Percentiles rank a stretch among this genome's conserved stretches.
Conservation (phyloP, 768 basidiomycete species). For the Russula abietina region DNA sequence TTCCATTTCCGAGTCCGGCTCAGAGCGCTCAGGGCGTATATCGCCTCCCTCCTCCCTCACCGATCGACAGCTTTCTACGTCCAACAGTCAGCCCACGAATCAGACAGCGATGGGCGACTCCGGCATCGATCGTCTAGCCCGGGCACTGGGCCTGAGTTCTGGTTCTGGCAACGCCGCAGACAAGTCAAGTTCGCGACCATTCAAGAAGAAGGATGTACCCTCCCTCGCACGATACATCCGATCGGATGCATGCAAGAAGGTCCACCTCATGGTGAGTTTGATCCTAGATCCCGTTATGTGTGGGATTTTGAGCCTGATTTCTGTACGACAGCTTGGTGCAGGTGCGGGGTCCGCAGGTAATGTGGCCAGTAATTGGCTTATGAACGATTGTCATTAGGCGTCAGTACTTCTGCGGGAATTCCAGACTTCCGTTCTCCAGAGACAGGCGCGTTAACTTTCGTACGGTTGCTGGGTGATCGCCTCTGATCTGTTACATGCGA, state of each 20-base stretch:
- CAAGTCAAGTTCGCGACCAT: background rate
- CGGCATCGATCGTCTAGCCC: background rate
- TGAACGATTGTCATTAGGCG: conserved; percentile 38
- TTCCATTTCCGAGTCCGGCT: no score
- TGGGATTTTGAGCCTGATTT: background rate
- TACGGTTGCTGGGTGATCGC: background rate
- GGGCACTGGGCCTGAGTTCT: background rate
- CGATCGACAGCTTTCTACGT: no score
- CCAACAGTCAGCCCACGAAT: background rate
- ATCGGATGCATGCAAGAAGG: conserved; percentile 29
- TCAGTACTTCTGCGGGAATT: conserved; percentile 77
- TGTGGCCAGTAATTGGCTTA: background rate
- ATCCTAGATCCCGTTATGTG: background rate
- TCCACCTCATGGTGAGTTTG: conserved; percentile 30
- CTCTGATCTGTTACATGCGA: background rate
- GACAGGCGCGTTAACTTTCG: conserved; percentile 49
- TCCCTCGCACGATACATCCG: conserved; percentile 31
- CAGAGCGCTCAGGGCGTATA: no score
- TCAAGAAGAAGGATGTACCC: conserved; percentile 19
- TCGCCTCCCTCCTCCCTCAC: no score
- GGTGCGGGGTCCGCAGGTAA: conserved; percentile 14
- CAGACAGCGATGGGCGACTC: background rate
- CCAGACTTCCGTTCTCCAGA: conserved; percentile 87
- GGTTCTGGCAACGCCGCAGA: background rate
- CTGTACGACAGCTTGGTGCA: conserved; percentile 21